Evolutionary conservation across 495 filamentous ascomycete species (phyloP).

Genomic region (Rhizodiscina lignyota): DNA sequence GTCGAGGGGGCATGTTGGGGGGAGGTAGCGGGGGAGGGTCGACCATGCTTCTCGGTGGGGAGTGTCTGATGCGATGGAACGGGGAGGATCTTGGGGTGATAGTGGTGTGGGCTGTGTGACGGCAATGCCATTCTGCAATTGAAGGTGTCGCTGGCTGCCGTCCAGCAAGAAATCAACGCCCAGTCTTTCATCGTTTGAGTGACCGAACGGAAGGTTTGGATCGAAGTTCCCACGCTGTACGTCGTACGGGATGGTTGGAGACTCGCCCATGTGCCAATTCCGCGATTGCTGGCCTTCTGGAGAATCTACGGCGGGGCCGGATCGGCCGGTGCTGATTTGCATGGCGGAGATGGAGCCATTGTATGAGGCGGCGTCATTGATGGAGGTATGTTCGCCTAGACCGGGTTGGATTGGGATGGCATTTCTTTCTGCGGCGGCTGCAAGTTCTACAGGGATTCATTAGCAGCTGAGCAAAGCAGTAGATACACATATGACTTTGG

Average conservation of each 20-base stretch:
- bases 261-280: too few relatives aligned
- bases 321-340: slow-evolving; percentile 3
- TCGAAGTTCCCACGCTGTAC: slow-evolving; percentile 21
- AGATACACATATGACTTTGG: too few relatives aligned
- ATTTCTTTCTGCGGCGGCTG: slow-evolving; percentile 12
- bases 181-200: slow-evolving; percentile 26
- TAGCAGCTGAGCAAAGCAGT: slow-evolving; percentile 2
- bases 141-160: slow-evolving; percentile 9
- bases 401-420: slow-evolving; percentile 7
- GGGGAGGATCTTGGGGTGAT: slow-evolving; percentile 14
- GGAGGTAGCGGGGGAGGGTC: slow-evolving; percentile 38
- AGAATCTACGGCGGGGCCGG: too few relatives aligned
- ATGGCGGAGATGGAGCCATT: too few relatives aligned
- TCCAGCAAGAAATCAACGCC: slow-evolving; percentile 55
- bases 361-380: too few relatives aligned
- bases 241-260: too few relatives aligned
- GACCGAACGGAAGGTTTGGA: too few relatives aligned
- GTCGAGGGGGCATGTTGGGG: slow-evolving; percentile 58
- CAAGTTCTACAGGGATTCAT: slow-evolving; percentile 11
- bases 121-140: slow-evolving; percentile 3
- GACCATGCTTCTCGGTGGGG: slow-evolving; percentile 22
- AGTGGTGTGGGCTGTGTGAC: slow-evolving; percentile 8
- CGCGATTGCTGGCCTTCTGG: too few relatives aligned
- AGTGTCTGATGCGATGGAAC: too few relatives aligned
- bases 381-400: too few relatives aligned